Evolutionary conservation across 2,329 filamentous ascomycete species (phyloP).

Genomic region (Alternaria conjuncta): DNA sequence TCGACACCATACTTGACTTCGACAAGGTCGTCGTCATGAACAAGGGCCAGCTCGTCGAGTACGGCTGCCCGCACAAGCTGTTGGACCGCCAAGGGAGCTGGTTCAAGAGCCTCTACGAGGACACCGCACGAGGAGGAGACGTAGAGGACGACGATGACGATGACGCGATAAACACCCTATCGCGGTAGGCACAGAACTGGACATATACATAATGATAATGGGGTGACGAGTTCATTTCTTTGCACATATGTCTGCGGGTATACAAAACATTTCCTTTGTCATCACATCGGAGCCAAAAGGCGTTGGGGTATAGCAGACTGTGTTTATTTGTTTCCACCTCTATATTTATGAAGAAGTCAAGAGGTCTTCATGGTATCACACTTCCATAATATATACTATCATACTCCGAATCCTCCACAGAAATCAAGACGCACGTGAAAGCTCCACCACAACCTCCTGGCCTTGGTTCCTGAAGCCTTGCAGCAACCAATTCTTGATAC

Average conservation of each 20-base stretch:
- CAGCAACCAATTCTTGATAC: constrained; percentile 3
- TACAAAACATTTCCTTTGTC: background rate
- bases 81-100: constrained; percentile 38
- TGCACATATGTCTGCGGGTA: background rate
- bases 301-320: background rate
- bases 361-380: background rate
- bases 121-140: constrained; percentile 11
- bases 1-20: constrained; percentile 63
- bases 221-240: background rate
- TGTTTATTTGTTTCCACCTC: background rate
- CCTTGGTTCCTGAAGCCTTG: constrained; percentile 2
- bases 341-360: background rate
- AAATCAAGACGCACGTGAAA: background rate
- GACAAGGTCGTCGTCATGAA: constrained; percentile 62
- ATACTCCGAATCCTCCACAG: background rate
- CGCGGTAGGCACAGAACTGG: background rate
- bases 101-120: constrained; percentile 42
- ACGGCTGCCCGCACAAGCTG: constrained; percentile 37
- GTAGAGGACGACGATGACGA: background rate
- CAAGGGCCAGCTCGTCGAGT: constrained; percentile 57
- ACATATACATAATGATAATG: background rate
- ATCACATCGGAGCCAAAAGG: background rate
- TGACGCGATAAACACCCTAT: background rate
- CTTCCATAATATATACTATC: background rate
- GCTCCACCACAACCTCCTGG: background rate